Evolutionary conservation across 2,329 filamentous ascomycete genomes (phyloP).

Genomic region (Zymoseptoria crescenta): DNA sequence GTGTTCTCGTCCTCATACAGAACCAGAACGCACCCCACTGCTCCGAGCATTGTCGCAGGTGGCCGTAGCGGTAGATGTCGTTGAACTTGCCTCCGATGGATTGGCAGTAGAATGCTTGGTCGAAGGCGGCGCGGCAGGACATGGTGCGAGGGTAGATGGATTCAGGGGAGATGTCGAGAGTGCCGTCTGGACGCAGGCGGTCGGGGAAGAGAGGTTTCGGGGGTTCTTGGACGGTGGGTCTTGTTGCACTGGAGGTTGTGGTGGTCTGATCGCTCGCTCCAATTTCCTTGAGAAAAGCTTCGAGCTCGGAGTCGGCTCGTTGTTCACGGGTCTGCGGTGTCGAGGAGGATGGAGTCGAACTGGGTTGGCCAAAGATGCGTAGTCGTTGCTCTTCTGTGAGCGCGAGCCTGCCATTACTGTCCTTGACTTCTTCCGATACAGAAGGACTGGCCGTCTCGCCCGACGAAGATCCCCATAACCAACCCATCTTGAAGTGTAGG

Average conservation of each 20-base stretch:
- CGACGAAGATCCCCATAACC: slow-evolving; percentile 16
- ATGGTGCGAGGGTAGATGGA: slow-evolving; percentile 71
- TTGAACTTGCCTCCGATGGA: slow-evolving; percentile 86
- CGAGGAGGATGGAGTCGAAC: slow-evolving; percentile 10
- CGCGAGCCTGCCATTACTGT: slow-evolving; percentile 9
- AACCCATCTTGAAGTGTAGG: slow-evolving; percentile 17
- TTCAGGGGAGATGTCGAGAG: slow-evolving; percentile 42
- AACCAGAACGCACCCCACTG: slow-evolving; percentile 96
- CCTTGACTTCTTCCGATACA: not conserved
- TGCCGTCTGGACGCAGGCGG: slow-evolving; percentile 22
- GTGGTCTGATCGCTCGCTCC: slow-evolving; percentile 19
- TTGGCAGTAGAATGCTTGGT: slow-evolving; percentile 89
- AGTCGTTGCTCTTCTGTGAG: slow-evolving; percentile 24
- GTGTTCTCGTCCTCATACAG: slow-evolving; percentile 78
- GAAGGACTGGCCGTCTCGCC: not conserved
- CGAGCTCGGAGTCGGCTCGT: slow-evolving; percentile 48
- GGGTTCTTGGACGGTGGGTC: slow-evolving; percentile 1
- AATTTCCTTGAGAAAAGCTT: slow-evolving; percentile 45
- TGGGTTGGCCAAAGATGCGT: slow-evolving; percentile 24
- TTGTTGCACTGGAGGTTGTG: slow-evolving; percentile 15
- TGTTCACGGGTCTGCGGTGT: slow-evolving; percentile 33
- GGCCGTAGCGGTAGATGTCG: slow-evolving; percentile 80
- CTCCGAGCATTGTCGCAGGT: slow-evolving; percentile 67
- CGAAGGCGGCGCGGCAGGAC: slow-evolving; percentile 85
- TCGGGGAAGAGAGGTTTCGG: slow-evolving; percentile 11